Evolutionary conservation across 2,329 filamentous ascomycete species (phyloP).

Genomic region (Graphium sp.): DNA sequence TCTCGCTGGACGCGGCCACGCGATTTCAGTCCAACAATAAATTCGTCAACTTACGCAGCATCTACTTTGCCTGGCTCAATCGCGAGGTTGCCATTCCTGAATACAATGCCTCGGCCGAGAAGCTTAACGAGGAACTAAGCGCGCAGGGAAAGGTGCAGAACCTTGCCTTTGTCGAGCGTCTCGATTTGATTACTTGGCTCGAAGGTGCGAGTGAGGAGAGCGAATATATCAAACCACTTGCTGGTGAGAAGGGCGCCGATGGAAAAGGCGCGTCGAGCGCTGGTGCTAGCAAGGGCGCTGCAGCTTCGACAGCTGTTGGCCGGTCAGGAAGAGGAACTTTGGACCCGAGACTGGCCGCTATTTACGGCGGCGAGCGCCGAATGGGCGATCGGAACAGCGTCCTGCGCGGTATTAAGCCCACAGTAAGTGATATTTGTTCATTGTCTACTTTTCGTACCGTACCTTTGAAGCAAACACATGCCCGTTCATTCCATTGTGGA

Average conservation of each 20-base stretch:
- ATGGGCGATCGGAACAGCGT: slow-evolving; percentile 88
- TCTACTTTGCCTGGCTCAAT: slow-evolving; percentile 93
- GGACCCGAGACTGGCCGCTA: slow-evolving; percentile 69
- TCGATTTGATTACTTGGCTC: slow-evolving; percentile 87
- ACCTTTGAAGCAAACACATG: no score
- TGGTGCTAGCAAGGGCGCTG: slow-evolving; percentile 14
- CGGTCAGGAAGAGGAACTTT: slow-evolving; percentile 47
- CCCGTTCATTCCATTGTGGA: no score
- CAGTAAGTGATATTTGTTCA: slow-evolving; percentile 43
- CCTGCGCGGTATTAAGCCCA: slow-evolving; percentile 73
- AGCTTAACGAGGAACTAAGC: slow-evolving; percentile 62
- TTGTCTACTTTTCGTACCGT: background rate
- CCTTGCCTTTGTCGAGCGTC: slow-evolving; percentile 75
- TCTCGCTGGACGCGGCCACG: slow-evolving; percentile 58
- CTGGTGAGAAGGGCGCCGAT: slow-evolving; percentile 41
- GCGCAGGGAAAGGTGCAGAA: slow-evolving; percentile 62
- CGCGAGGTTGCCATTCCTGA: slow-evolving; percentile 79
- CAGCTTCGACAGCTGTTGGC: slow-evolving; percentile 16
- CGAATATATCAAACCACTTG: slow-evolving; percentile 79
- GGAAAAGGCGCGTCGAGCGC: slow-evolving; percentile 23
- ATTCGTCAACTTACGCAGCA: slow-evolving; percentile 74
- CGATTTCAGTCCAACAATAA: slow-evolving; percentile 69
- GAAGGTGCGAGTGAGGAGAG: slow-evolving; percentile 79
- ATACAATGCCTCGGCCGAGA: slow-evolving; percentile 72
- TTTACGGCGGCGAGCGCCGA: slow-evolving; percentile 79